phyloP scores from a whole-genome alignment of 345 rosid genomes.

The Boechera retrofracta region DNA sequence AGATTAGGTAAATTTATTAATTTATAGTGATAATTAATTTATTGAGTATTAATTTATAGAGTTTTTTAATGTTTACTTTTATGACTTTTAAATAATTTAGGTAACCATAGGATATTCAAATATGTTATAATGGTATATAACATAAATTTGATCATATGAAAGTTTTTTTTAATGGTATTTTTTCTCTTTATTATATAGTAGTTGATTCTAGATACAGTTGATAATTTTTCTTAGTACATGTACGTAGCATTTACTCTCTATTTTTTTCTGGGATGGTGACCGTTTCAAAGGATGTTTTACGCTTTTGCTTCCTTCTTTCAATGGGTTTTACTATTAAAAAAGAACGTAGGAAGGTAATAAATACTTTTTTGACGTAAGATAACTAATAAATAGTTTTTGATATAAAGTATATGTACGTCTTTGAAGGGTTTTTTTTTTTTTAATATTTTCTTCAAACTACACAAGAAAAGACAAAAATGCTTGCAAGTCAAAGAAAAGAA shows the following conservation, averaged over 20 bases:
- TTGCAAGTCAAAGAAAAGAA: conserved; percentile 39
- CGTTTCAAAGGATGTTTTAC: conserved; percentile 32
- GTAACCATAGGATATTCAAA: too few relatives aligned
- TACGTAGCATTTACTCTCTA: neutral
- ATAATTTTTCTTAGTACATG: too few relatives aligned
- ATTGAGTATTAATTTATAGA: too few relatives aligned
- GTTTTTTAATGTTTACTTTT: too few relatives aligned
- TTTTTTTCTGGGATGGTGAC: conserved; percentile 25
- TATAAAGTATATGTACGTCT: conserved; percentile 34
- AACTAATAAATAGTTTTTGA: conserved; percentile 15
- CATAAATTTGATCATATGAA: too few relatives aligned
- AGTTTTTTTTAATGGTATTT: too few relatives aligned
- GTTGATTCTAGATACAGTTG: neutral
- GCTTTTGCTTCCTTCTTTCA: neutral
- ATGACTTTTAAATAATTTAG: too few relatives aligned
- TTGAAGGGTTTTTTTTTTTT: conserved; percentile 31
- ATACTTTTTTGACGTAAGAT: neutral
- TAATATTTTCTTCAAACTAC: conserved; percentile 1
- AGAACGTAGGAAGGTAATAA: conserved; percentile 20
- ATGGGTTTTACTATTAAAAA: neutral
- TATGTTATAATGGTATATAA: too few relatives aligned
- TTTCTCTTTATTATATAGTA: too few relatives aligned
- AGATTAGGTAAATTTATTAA: too few relatives aligned
- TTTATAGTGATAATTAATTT: too few relatives aligned
- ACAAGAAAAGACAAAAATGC: conserved; percentile 23